Percentiles rank a stretch among this genome's conserved stretches.
Evolutionary conservation across 2,329 filamentous ascomycete genomes (phyloP).

Genomic region (Phialophora tarda): DNA sequence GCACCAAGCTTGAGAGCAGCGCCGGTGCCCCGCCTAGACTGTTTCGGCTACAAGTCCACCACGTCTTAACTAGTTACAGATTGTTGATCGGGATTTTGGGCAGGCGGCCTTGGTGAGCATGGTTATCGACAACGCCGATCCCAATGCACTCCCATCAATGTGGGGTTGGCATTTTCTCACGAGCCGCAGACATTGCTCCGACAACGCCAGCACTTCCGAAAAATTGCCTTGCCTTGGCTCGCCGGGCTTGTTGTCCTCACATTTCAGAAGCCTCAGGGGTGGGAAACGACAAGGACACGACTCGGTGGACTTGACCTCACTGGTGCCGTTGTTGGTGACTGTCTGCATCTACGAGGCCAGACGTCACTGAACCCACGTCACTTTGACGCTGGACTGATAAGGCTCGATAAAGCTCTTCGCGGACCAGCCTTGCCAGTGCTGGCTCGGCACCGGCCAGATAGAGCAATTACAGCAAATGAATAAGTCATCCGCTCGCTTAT

Average conservation of each 20-base stretch:
- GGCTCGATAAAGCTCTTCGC: background rate
- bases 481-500: conserved; percentile 22
- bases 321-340: no score
- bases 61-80: background rate
- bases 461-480: conserved; percentile 7
- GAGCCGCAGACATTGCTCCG: background rate
- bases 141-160: background rate
- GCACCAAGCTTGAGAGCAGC: background rate
- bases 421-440: background rate
- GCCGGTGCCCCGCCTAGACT: background rate
- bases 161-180: background rate
- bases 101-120: background rate
- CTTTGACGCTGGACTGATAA: background rate
- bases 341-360: background rate
- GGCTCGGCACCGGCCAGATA: background rate
- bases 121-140: background rate
- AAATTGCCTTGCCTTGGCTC: background rate
- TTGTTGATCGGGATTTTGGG: conserved; percentile 5
- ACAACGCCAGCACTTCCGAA: background rate
- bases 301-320: background rate
- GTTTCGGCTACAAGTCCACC: background rate
- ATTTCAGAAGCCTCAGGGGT: background rate
- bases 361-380: background rate
- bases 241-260: background rate
- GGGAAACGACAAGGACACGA: background rate